Base-by-base conservation (phyloP, 441 rosid species). In the Cnidoscolus chayamansa region DNA sequence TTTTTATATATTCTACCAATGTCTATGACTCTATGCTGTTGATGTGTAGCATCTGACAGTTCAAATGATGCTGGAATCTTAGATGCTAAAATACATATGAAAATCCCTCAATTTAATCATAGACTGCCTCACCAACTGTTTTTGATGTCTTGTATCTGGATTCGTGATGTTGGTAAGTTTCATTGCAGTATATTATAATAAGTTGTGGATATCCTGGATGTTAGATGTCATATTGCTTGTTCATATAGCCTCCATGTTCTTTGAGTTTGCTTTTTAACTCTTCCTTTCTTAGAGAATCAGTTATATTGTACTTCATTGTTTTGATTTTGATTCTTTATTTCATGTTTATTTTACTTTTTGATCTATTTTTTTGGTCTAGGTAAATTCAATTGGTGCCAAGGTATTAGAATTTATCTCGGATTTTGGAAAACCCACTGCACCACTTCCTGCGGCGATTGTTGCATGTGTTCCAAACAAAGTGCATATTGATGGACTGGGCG, bases 391-490 rank as follows among this genome's bases (percentile, higher is more conserved):
- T 82, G 99, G 99, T 65, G 98, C 99, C 58, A 77, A 92, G 86
- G 89, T 96, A 60, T 79, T 96, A 74, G 97, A 94, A 80, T 96
- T 87, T 74, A 87, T 96, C 77, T 88, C 99, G 55, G 98, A 94
- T 84, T 94, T 90, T 82, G 99, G 98, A 74, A 96, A 83, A 78
- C 88, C 97, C 65, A 81, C 90, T 69, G 91, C 98, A 72, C 98
- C 99, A 19, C 81, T 84, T 79, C 98, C 99, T 70, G 98, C 99
- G 47, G 98, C 99, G 72, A 88, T 96, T 74, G 98, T 96, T 87
- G 98, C 98, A 65, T 96, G 98, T 83, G 93, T 94, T 74, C 99
- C 99, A 50, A 84, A 87, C 70, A 92, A 87, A 71, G 89, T 93
- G 80, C 96, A 96, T 68, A 74, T 87, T 72, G 98, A 94, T 74